These are phyloP conservation scores for Scedosporium aurantiacum DNA, from an alignment of 2,329 filamentous ascomycete genomes.

Conservation along the genomic window DNA sequence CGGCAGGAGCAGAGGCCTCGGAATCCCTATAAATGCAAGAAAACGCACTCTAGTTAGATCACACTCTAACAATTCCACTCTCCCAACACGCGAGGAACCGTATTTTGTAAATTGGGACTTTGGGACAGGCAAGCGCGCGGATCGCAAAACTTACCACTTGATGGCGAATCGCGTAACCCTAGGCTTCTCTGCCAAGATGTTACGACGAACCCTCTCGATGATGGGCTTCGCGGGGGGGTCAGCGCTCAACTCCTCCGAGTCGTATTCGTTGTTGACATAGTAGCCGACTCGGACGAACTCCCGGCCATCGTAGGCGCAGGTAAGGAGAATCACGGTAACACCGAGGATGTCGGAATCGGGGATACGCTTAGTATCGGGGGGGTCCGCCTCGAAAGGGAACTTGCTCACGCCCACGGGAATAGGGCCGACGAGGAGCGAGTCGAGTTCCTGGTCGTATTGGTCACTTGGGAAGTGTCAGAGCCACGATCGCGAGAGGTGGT, in stretches of 20 bases:
- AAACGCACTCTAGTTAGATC: neutral
- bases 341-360: slow-evolving; percentile 91
- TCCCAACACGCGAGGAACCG: neutral
- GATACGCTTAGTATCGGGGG: slow-evolving; percentile 81
- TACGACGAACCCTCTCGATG: slow-evolving; percentile 83
- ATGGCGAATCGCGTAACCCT: slow-evolving; percentile 95
- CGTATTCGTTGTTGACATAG: slow-evolving; percentile 99
- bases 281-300: slow-evolving; percentile 98
- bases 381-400: slow-evolving; percentile 92
- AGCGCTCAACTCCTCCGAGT: slow-evolving; percentile 75
- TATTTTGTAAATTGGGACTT: neutral
- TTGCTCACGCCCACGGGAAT: slow-evolving; percentile 97
- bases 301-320: slow-evolving; percentile 88
- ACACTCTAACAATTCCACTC: neutral
- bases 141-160: slow-evolving; percentile 64
- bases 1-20: slow-evolving; percentile 89
- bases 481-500: neutral
- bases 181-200: slow-evolving; percentile 92
- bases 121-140: neutral
- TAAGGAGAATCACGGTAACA: slow-evolving; percentile 92
- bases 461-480: slow-evolving; percentile 44
- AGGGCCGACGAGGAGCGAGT: slow-evolving; percentile 92
- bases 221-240: slow-evolving; percentile 88
- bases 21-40: slow-evolving; percentile 58
- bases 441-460: slow-evolving; percentile 96